Evolutionary conservation across 495 filamentous ascomycete genomes (phyloP).

Genomic region (Neurospora tetraspora): DNA sequence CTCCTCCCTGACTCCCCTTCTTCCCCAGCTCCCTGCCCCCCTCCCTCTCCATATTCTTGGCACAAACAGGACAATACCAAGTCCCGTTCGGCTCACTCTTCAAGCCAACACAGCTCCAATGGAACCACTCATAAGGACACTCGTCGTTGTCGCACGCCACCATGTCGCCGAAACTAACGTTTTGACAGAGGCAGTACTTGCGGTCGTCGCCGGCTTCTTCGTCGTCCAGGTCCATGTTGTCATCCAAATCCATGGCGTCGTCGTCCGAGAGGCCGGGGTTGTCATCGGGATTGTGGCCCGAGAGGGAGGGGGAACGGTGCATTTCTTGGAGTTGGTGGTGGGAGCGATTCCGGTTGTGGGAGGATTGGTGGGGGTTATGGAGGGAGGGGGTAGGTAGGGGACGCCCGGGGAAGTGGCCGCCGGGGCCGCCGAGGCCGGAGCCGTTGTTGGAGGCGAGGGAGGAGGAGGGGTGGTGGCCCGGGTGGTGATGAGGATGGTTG

Average conservation of each 20-base stretch:
- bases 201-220: conserved; percentile 81
- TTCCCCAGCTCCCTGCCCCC: neutral
- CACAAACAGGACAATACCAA: conserved; percentile 86
- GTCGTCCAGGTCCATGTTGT: conserved; percentile 63
- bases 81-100: conserved; percentile 80
- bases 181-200: conserved; percentile 88
- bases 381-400: neutral
- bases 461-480: neutral
- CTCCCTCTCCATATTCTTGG: conserved; percentile 43
- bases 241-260: conserved; percentile 17
- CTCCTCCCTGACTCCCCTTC: no score
- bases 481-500: neutral
- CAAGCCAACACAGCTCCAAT: conserved; percentile 90
- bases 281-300: neutral
- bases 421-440: neutral
- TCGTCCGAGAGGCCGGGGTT: neutral
- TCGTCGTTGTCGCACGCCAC: conserved; percentile 92
- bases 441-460: neutral
- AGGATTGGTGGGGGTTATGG: neutral
- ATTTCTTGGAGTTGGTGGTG: neutral
- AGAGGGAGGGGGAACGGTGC: neutral
- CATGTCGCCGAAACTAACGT: conserved; percentile 93
- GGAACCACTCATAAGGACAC: conserved; percentile 96
- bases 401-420: neutral
- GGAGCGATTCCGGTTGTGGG: neutral